A percentile compares a stretch with the other conserved stretches of the same genome.
These are phyloP conservation scores for Phaffia rhodozyma DNA, from an alignment of 1,284 basidiomycete species.

Conservation along the genomic window DNA sequence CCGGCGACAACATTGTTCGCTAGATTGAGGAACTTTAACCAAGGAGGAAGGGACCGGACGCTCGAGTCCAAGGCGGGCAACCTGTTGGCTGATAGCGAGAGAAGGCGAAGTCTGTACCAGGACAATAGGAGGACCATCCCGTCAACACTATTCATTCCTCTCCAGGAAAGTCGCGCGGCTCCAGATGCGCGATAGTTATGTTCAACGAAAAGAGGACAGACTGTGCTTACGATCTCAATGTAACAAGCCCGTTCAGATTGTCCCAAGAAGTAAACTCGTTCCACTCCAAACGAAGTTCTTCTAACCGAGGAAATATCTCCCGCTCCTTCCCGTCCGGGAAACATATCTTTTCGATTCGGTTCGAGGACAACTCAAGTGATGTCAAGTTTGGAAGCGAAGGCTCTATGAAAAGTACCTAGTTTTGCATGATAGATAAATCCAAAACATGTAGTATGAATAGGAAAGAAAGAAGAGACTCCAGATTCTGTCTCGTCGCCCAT, in stretches of 20 bases:
- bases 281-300: constrained; percentile 60
- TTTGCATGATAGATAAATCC: background rate
- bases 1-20: constrained; percentile 48
- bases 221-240: background rate
- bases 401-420: background rate
- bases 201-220: background rate
- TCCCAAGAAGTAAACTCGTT: constrained; percentile 40
- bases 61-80: background rate
- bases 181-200: background rate
- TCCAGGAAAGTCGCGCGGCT: constrained; percentile 31
- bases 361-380: background rate
- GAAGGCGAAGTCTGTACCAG: constrained; percentile 19
- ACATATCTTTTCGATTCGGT: background rate
- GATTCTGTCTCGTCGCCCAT: background rate
- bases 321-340: background rate
- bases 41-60: constrained; percentile 2
- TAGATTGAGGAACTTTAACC: constrained; percentile 52
- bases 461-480: background rate
- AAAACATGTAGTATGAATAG: background rate
- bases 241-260: background rate
- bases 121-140: constrained; percentile 28
- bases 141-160: no score
- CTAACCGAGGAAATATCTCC: constrained; percentile 49
- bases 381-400: background rate
- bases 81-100: constrained; percentile 1